Conservation (phyloP, 495 filamentous ascomycete genomes). For the Aspergillus kassunensis region DNA sequence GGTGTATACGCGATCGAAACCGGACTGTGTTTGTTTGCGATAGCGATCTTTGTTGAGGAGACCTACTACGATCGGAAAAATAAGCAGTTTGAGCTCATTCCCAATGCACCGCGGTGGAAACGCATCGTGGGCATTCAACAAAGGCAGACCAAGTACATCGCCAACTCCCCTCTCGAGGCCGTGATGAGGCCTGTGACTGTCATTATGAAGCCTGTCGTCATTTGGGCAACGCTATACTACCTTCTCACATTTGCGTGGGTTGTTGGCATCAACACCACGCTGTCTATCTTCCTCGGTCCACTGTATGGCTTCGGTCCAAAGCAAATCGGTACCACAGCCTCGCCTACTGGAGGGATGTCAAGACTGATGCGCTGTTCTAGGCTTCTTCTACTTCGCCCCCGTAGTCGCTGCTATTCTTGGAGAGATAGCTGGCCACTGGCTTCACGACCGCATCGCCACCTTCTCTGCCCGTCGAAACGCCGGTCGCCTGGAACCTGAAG, state of each 20-base stretch:
- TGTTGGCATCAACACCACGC: constrained; percentile 59
- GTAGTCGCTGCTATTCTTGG: constrained; percentile 52
- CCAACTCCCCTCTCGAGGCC: constrained; percentile 43
- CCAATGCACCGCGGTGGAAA: constrained; percentile 39
- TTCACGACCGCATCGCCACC: constrained; percentile 51
- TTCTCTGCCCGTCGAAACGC: constrained; percentile 45
- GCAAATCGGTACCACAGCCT: constrained; percentile 39
- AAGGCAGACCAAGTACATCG: constrained; percentile 25
- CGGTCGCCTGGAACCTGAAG: constrained; percentile 56
- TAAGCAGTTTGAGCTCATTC: constrained; percentile 26
- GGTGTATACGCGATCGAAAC: constrained; percentile 51
- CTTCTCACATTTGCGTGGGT: constrained; percentile 58
- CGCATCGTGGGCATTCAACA: constrained; percentile 47
- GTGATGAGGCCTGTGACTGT: constrained; percentile 42
- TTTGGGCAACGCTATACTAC: constrained; percentile 51
- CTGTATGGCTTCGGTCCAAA: constrained; percentile 52
- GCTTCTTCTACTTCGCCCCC: constrained; percentile 59
- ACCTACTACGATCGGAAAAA: constrained; percentile 54
- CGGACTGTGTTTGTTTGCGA: constrained; percentile 42
- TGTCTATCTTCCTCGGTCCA: constrained; percentile 50
- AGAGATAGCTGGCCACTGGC: constrained; percentile 53
- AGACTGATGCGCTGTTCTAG: too few species aligned
- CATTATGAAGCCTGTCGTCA: constrained; percentile 48
- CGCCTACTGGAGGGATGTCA: too few species aligned
- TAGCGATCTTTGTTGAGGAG: constrained; percentile 53